Evolutionary conservation across 306 rosid species (phyloP).

Genomic region (Phaseolus lunatus): DNA sequence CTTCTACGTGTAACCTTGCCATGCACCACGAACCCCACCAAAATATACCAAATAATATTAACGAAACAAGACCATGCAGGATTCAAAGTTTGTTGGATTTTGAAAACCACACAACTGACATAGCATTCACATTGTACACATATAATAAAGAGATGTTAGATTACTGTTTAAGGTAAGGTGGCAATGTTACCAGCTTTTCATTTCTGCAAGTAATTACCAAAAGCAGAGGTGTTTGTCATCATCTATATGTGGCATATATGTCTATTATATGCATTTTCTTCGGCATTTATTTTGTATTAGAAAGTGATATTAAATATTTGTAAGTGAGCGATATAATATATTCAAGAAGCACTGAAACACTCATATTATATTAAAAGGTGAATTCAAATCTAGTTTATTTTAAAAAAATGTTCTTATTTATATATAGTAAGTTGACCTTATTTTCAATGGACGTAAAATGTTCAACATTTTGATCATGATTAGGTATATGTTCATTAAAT

Average conservation of each 20-base stretch:
- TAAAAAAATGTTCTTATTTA: too few species aligned
- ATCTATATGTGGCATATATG: constrained; percentile 12
- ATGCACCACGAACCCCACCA: constrained; percentile 21
- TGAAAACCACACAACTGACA: constrained; percentile 47
- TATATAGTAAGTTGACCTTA: too few species aligned
- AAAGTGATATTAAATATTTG: too few species aligned
- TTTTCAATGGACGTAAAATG: too few species aligned
- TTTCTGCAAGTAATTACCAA: constrained; percentile 51
- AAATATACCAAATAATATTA: constrained; percentile 18
- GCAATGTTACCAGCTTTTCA: constrained; percentile 44
- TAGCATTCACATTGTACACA: constrained; percentile 30
- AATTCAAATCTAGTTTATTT: too few species aligned
- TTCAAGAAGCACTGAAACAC: too few species aligned
- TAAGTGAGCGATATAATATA: too few species aligned
- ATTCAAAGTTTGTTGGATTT: constrained; percentile 75
- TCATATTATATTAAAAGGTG: too few species aligned
- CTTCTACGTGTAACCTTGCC: constrained; percentile 44
- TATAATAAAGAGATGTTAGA: constrained; percentile 31
- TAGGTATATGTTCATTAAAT: neutral
- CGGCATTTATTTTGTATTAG: too few species aligned
- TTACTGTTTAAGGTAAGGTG: constrained; percentile 37
- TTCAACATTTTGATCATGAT: neutral
- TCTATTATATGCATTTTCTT: constrained; percentile 1
- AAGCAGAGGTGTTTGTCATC: constrained; percentile 38
- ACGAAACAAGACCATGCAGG: constrained; percentile 36